These are phyloP conservation scores for Psilocybe cubensis DNA, from an alignment of 768 basidiomycete species.

Conservation along the genomic window DNA sequence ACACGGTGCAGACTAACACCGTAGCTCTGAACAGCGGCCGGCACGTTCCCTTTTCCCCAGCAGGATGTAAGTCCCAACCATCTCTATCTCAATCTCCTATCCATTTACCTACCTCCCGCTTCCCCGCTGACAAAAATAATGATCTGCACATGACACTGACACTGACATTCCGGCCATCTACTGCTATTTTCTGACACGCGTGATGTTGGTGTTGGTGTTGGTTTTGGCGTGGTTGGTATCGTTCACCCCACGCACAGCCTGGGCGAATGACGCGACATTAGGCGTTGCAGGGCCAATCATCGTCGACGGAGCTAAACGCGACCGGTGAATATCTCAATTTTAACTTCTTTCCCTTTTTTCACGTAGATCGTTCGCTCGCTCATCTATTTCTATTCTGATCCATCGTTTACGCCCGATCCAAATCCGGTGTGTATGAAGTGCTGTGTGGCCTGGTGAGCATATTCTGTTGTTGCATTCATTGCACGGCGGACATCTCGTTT, in stretches of 20 bases:
- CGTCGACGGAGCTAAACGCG: conserved; percentile 63
- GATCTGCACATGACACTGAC: not conserved
- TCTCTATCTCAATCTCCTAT: too few relatives aligned
- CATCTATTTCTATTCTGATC: not conserved
- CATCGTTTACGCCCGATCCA: not conserved
- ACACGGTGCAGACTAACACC: conserved; percentile 63
- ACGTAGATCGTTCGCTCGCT: too few relatives aligned
- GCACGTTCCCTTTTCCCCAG: conserved; percentile 47
- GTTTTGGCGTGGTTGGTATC: too few relatives aligned
- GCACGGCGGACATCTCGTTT: too few relatives aligned
- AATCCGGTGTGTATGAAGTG: conserved; percentile 39
- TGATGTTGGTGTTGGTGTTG: too few relatives aligned
- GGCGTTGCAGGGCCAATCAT: conserved; percentile 64
- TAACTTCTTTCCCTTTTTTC: too few relatives aligned
- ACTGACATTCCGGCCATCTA: too few relatives aligned
- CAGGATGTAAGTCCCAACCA: conserved; percentile 36
- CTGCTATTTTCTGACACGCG: not conserved
- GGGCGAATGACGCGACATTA: conserved; percentile 57
- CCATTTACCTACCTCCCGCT: too few relatives aligned
- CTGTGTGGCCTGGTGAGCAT: conserved; percentile 57
- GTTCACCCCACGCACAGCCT: too few relatives aligned
- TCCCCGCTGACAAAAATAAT: too few relatives aligned
- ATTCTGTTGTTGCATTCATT: too few relatives aligned
- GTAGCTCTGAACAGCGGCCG: conserved; percentile 54
- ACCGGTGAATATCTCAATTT: too few relatives aligned